These are phyloP conservation scores for Lasiosphaeris hirsuta DNA, from an alignment of 495 filamentous ascomycete genomes.

Conservation along the genomic window DNA sequence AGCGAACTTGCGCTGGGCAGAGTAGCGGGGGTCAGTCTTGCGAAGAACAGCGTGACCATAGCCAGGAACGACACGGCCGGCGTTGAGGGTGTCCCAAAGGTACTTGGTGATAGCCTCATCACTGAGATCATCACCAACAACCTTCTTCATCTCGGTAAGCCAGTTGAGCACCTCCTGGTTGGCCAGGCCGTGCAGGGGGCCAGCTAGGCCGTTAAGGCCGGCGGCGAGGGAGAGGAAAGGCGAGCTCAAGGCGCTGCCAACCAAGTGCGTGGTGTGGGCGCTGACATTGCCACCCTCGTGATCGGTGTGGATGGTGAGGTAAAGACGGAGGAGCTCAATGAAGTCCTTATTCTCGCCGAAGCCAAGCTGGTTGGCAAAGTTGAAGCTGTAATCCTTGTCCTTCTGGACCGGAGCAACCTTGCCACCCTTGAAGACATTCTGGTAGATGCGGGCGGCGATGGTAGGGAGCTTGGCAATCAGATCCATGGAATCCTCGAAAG, in stretches of 20 bases:
- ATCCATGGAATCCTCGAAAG: constrained; percentile 99
- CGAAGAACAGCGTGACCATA: constrained; percentile 98
- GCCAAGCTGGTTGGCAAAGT: constrained; percentile 98
- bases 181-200: constrained; percentile 96
- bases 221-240: constrained; percentile 94
- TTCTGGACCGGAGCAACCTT: constrained; percentile 93
- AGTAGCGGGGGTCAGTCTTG: constrained; percentile 98
- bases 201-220: constrained; percentile 95
- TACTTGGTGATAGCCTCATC: constrained; percentile 96
- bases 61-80: constrained; percentile 91
- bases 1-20: constrained; percentile 94
- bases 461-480: constrained; percentile 98
- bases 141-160: constrained; percentile 98
- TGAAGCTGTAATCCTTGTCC: constrained; percentile 98
- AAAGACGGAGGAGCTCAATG: constrained; percentile 94
- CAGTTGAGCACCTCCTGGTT: constrained; percentile 99
- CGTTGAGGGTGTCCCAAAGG: constrained; percentile 94
- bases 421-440: constrained; percentile 99
- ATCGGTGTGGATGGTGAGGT: constrained; percentile 98
- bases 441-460: constrained; percentile 97
- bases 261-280: constrained; percentile 97
- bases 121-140: constrained; percentile 87
- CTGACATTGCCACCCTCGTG: constrained; percentile 98
- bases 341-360: constrained; percentile 95
- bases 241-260: constrained; percentile 94